Percentiles rank a stretch among this genome's conserved stretches.
These are phyloP conservation scores for Jamesozyma gamospora DNA, from an alignment of 805 yeast species.

Conservation along the genomic window DNA sequence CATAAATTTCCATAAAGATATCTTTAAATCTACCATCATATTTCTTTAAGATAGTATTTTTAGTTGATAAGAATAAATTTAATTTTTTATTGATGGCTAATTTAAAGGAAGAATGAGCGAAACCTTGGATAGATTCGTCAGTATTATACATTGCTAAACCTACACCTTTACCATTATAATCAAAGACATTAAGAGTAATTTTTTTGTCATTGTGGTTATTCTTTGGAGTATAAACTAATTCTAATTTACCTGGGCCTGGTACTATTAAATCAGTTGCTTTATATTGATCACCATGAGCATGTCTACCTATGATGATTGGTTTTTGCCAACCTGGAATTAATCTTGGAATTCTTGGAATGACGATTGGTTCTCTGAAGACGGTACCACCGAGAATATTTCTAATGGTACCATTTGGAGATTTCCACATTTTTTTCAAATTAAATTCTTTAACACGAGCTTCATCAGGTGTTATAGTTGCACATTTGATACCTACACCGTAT, in stretches of 20 bases:
- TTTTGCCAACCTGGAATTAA: conserved; percentile 72
- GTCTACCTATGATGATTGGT: conserved; percentile 80
- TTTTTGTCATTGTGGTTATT: conserved; percentile 37
- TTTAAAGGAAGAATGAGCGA: conserved; percentile 73
- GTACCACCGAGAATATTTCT: conserved; percentile 77
- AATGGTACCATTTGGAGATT: conserved; percentile 77
- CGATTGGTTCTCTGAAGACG: conserved; percentile 76
- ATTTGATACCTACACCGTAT: conserved; percentile 73
- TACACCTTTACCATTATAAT: conserved; percentile 53
- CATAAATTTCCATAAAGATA: conserved; percentile 61
- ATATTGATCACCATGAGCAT: conserved; percentile 78
- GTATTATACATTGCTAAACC: conserved; percentile 80
- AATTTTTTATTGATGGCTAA: conserved; percentile 56
- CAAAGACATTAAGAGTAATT: conserved; percentile 37
- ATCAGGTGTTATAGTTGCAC: conserved; percentile 82
- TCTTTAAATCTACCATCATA: conserved; percentile 80
- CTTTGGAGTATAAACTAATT: conserved; percentile 55
- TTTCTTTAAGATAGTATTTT: conserved; percentile 71
- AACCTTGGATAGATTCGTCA: conserved; percentile 64
- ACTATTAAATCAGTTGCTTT: conserved; percentile 68
- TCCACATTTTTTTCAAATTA: conserved; percentile 69
- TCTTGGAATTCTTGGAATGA: conserved; percentile 68
- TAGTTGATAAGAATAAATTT: conserved; percentile 62
- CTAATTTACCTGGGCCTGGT: conserved; percentile 52
- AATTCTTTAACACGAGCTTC: conserved; percentile 72